phyloP scores from a whole-genome alignment of 2,329 filamentous ascomycete species.

The Mycosphaerella sp. region DNA sequence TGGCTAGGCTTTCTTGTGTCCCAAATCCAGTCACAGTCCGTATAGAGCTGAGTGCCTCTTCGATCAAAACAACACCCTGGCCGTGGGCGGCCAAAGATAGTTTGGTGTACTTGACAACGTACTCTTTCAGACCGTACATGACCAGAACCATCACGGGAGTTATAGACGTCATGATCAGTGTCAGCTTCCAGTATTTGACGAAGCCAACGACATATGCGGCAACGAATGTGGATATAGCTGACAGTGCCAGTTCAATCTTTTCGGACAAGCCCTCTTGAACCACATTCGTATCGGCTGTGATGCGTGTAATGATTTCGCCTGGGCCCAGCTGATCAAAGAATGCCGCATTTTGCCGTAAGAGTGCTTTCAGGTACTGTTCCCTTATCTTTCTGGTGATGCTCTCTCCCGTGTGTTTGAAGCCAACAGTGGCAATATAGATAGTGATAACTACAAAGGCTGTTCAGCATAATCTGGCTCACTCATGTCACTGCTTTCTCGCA shows the following conservation, averaged over 20 bases:
- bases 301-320: constrained; percentile 88
- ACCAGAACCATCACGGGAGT: constrained; percentile 69
- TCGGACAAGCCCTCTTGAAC: constrained; percentile 92
- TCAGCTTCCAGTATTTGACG: constrained; percentile 85
- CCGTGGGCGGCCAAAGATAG: constrained; percentile 72
- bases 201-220: constrained; percentile 88
- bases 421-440: constrained; percentile 71
- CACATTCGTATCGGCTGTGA: constrained; percentile 88
- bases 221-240: constrained; percentile 72
- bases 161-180: constrained; percentile 75
- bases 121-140: constrained; percentile 66
- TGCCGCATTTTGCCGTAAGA: constrained; percentile 80
- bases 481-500: not conserved
- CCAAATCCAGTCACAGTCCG: constrained; percentile 88
- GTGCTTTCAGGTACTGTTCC: constrained; percentile 74
- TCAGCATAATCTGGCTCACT: not conserved
- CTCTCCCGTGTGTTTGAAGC: constrained; percentile 66
- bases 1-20: constrained; percentile 81
- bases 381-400: constrained; percentile 49
- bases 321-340: constrained; percentile 91
- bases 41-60: constrained; percentile 90
- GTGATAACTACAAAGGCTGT: constrained; percentile 46
- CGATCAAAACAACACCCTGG: constrained; percentile 76
- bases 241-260: constrained; percentile 73
- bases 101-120: constrained; percentile 77